A percentile compares a stretch with the other conserved stretches of the same genome.
phyloP scores from a whole-genome alignment of 1,139 yeast species.

The Geotrichum phurueaensis region DNA sequence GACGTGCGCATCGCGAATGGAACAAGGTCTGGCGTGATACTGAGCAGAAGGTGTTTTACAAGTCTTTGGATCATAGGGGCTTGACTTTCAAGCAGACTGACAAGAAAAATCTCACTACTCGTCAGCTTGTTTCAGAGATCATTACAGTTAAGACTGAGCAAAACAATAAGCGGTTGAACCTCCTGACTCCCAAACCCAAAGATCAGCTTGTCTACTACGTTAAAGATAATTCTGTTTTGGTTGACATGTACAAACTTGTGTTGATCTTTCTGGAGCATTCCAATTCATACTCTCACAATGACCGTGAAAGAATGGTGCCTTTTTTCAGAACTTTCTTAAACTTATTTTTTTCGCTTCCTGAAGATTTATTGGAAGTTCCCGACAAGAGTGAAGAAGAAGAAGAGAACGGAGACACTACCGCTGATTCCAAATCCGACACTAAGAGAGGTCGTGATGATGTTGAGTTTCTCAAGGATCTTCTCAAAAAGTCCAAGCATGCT shows the following conservation, averaged over 20 bases:
- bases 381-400: constrained; percentile 23
- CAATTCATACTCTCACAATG: constrained; percentile 67
- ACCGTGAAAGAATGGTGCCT: constrained; percentile 68
- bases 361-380: constrained; percentile 22
- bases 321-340: constrained; percentile 67
- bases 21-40: constrained; percentile 98
- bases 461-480: constrained; percentile 58
- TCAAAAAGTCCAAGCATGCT: constrained; percentile 50
- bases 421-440: constrained; percentile 26
- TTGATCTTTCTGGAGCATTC: constrained; percentile 65
- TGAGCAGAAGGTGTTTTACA: constrained; percentile 90
- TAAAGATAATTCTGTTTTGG: constrained; percentile 59
- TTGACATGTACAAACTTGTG: constrained; percentile 67
- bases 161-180: constrained; percentile 68
- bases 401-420: constrained; percentile 22
- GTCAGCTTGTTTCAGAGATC: constrained; percentile 84
- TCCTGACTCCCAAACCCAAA: constrained; percentile 80
- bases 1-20: constrained; percentile 97
- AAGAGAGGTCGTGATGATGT: constrained; percentile 40
- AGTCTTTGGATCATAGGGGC: constrained; percentile 91
- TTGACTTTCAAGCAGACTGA: constrained; percentile 94
- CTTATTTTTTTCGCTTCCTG: constrained; percentile 55
- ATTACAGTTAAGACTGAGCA: constrained; percentile 91
- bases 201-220: constrained; percentile 70
- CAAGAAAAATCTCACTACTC: constrained; percentile 82